Evolutionary conservation across 2,329 filamentous ascomycete genomes (phyloP), one percentile per base, ranked within the genome.

Genomic region (Dothideomycetidae sp.): DNA sequence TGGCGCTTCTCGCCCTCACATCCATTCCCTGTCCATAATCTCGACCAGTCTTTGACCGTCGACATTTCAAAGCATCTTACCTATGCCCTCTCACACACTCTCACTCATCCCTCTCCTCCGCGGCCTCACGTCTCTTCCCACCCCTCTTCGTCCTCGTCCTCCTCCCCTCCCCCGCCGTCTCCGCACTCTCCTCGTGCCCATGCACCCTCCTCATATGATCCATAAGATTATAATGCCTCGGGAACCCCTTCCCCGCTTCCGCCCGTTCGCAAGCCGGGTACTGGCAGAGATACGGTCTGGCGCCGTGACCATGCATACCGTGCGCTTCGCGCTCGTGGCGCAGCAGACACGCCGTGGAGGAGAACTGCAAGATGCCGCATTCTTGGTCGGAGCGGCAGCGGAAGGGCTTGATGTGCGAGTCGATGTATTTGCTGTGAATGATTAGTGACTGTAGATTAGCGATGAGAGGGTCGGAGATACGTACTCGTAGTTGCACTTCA

Each of bases 401-500:
- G 66, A 94, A 96, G 11, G 88, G 88, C 71, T 92, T 93, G 54
- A 94, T 62, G 63, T 96, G 88, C 17, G 88, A 94, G 62, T 96
- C 88, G 49, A 96, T 77, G 52, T 90, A 93, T 71, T 96, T 96
- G 71, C 86, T 93, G 56, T 33, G 36, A 13, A n/a, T 39, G 31
- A 12, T 34, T 29, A 44, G 42, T 36, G 30, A 10, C 10, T 10
- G 11, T 14, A 14, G 11, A 10, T 10, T 9, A 31, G 45, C 29
- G 39, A 34, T 13, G 26, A 14, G 17, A 17, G 16, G 26, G 37
- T 30, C n/a, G n/a, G n/a, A 42, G 33, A 31, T 15, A 64, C 83
- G 73, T 78, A 93, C 86, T 94, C 86, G 57, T 94, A 96, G 64
- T 93, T 93, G 76, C 88, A 94, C 73, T 94, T 94, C 50, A 96